Evolutionary conservation across 805 yeast species (phyloP), one percentile per base, ranked within the genome.

Genomic region (Metschnikowia lunata): DNA sequence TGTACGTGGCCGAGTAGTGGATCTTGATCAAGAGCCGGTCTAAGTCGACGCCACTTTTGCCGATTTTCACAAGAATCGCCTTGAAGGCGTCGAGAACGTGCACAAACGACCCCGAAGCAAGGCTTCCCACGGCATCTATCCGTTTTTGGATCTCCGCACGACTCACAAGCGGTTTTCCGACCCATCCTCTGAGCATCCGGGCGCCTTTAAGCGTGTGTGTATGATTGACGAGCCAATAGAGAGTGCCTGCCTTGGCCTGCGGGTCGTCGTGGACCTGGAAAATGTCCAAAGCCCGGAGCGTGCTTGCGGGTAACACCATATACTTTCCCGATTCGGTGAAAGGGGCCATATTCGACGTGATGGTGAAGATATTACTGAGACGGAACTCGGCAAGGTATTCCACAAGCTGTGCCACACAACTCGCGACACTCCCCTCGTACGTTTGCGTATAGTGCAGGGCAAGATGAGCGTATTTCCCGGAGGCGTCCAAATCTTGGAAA

Each of bases 121-220:
- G 48, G 40, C 62, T 66, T 3, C 51, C 63, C 8, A 71, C 74
- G 0, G 95, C 88, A 34, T 76, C 76, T 0, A 76, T 64, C 26
- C 99, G 72, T n/a, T 72, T 70, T 43, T 75, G 72, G 2, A 93
- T 84, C 8, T 65, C 64, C 1, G 64, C 70, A 28, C 71, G 66
- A 35, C 80, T 72, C 0, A 78, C 63, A 18, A 90, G 69, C 1
- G 99, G 99, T 47, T 74, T 70, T 1, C 80, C 71, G 0, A 90
- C 64, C 99, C 99, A 93, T 32, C 75, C 67, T 27, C 73, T 70
- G 11, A 93, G 60, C 46, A 79, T 54, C 42, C 96, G 64, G 36
- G 71, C 75, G 0, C 99, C 99, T 61, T 83, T 84, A 27, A 75
- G 71, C 0, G 98, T 87, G 30, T 79, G 66, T 0, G 98, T 87